Evolutionary conservation across 352 stramenopile species (phyloP).

Genomic region (Phytophthora pinifolia): DNA sequence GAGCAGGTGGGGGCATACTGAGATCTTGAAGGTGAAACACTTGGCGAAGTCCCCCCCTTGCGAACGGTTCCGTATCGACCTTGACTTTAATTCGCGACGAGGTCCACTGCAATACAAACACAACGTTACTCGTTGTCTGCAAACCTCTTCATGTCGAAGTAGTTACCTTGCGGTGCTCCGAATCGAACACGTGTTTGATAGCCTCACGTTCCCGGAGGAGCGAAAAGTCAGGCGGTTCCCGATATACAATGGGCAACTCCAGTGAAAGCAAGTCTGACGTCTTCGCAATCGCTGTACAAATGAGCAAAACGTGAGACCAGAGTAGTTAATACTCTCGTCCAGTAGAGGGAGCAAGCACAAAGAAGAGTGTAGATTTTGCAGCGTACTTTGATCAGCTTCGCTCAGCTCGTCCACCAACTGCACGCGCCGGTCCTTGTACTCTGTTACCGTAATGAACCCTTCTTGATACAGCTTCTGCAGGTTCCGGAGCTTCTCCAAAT

Average conservation of each 20-base stretch:
- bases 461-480: slow-evolving; percentile 75
- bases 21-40: slow-evolving; percentile 77
- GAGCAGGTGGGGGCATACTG: slow-evolving; percentile 31
- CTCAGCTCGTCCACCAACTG: slow-evolving; percentile 68
- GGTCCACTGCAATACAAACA: slow-evolving; percentile 47
- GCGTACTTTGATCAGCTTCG: slow-evolving; percentile 58
- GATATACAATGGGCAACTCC: slow-evolving; percentile 59
- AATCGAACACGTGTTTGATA: slow-evolving; percentile 84
- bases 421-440: slow-evolving; percentile 69
- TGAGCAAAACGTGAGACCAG: neutral
- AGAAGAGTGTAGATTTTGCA: slow-evolving; percentile 2
- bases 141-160: neutral
- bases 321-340: slow-evolving; percentile 17
- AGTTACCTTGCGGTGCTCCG: slow-evolving; percentile 56
- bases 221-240: slow-evolving; percentile 63
- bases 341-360: neutral
- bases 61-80: slow-evolving; percentile 67
- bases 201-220: slow-evolving; percentile 61
- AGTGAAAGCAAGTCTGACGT: slow-evolving; percentile 58
- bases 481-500: slow-evolving; percentile 66
- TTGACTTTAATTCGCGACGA: slow-evolving; percentile 71
- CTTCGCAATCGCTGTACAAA: slow-evolving; percentile 46
- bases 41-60: slow-evolving; percentile 56
- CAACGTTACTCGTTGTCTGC: neutral
- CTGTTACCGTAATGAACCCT: slow-evolving; percentile 80